A percentile compares a stretch with the other conserved stretches of the same genome.
phyloP scores from a whole-genome alignment of 305 asterid genomes.

The Vinca major region DNA sequence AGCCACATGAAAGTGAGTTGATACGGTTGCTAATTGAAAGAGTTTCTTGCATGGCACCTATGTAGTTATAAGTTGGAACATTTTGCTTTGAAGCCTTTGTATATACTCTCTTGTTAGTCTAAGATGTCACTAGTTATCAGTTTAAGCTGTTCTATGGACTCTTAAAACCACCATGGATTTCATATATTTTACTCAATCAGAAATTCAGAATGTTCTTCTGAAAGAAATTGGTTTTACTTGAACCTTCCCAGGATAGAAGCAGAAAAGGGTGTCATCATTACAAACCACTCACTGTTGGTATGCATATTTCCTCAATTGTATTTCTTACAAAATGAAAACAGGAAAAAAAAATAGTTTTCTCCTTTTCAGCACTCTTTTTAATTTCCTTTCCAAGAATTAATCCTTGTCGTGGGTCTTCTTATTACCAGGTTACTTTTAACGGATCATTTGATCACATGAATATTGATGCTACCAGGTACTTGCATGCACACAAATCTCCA shows the following conservation, averaged over 20 bases:
- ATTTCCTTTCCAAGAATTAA: conserved; percentile 4
- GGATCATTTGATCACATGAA: conserved; percentile 99
- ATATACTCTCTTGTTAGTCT: neutral
- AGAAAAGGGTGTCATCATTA: conserved; percentile 87
- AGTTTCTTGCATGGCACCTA: neutral
- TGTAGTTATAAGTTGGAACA: neutral
- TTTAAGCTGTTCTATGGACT: neutral
- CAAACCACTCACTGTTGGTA: conserved; percentile 82
- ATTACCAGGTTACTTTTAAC: conserved; percentile 75
- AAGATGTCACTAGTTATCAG: neutral
- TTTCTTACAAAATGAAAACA: conserved; percentile 13
- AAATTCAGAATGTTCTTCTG: neutral
- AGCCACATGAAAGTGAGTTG: neutral
- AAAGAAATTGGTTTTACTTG: conserved; percentile 16
- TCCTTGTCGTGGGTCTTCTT: neutral
- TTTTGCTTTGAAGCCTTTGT: neutral
- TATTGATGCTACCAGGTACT: conserved; percentile 86
- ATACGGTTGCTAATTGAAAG: neutral
- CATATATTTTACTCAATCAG: neutral
- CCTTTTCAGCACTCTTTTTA: neutral
- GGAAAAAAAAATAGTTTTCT: neutral
- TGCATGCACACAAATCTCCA: neutral
- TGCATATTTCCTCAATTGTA: conserved; percentile 22
- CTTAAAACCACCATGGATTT: neutral
- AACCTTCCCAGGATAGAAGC: conserved; percentile 75